Percentiles rank a stretch among this genome's conserved stretches.
Conservation (phyloP, 2,329 filamentous ascomycete species). For the Sphaerulina populicola region DNA sequence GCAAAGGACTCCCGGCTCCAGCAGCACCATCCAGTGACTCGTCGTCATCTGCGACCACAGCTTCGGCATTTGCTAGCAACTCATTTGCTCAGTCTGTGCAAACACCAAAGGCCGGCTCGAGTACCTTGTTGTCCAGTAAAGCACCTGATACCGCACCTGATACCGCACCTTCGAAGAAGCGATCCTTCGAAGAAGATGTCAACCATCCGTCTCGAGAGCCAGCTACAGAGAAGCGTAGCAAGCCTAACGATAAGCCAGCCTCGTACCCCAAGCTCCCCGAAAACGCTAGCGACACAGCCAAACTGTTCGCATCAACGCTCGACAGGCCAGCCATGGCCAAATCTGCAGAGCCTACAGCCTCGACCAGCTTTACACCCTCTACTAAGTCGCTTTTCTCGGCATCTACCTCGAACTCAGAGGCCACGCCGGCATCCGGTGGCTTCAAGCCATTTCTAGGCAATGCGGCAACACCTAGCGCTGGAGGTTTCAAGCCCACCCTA, state of each 20-base stretch:
- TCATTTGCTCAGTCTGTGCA: conserved; percentile 10
- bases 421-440: conserved; percentile 20
- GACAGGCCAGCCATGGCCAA: conserved; percentile 18
- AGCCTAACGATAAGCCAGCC: conserved; percentile 24
- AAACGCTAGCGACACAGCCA: conserved; percentile 27
- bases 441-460: conserved; percentile 36
- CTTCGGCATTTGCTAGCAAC: neutral
- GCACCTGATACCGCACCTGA: conserved; percentile 26
- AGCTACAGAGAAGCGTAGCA: conserved; percentile 28
- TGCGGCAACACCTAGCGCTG: conserved; percentile 4
- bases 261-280: conserved; percentile 28
- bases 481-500: conserved; percentile 35
- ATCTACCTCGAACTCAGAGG: conserved; percentile 3
- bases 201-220: conserved; percentile 14
- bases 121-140: conserved; percentile 16
- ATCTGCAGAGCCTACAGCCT: conserved; percentile 1
- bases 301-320: conserved; percentile 28
- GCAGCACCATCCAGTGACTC: neutral
- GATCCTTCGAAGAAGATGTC: conserved; percentile 21
- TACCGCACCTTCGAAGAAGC: conserved; percentile 27
- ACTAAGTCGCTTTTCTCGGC: conserved; percentile 16
- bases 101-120: conserved; percentile 17
- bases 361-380: conserved; percentile 17
- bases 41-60: neutral
- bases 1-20: conserved; percentile 1